Base-by-base conservation (phyloP, 352 stramenopile species). In the Blastocystis sp. region DNA sequence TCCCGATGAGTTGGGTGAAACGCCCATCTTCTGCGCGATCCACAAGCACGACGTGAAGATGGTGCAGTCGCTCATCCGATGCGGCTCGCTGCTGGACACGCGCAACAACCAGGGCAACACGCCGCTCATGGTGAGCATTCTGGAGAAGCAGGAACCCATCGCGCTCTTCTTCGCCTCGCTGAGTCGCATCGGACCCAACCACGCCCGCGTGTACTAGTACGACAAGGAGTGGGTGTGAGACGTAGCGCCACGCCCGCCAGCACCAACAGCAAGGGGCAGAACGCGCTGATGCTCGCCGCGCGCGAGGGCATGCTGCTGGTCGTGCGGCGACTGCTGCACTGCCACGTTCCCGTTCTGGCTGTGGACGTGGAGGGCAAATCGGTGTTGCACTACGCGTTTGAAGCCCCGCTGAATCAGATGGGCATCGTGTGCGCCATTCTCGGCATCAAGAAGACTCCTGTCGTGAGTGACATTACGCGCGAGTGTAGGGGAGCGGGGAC, bases 121-220 rank as follows among this genome's bases (percentile, higher is more conserved):
- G 21, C 80, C 90, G 31, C 71, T 91, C 10, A 91, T 91, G 82
- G 81, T 90, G 51, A 51, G 62, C 13, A 89, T 89, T 6, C 65
- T 82, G 19, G 63, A 88, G 33, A 50, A 62, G 24, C 76, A 91
- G 19, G 77, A 85, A 12, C 37, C 67, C n/a, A 62, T 91, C 39
- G 39, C 77, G 16, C 31, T 91, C 24, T 76, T 62, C 1, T 69
- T 85, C 35, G 41, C 69, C 12, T 85, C 88, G 37, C 51, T 90
- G n/a, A 76, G 88, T 19, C 74, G 88, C 41, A 50, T 82, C 45
- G 88, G 76, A 39, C 80, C 88, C n/a, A 59, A 77, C 51, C 33
- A 70, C 16, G 37, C 59, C 4, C 62, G 62, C 37, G 65, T 78
- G 10, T 78, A 78, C 41, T 78, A 78, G 45, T 50, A 31, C 39